These are phyloP conservation scores for Yarrowia divulgata DNA, from an alignment of 805 yeast genomes.

Conservation along the genomic window DNA sequence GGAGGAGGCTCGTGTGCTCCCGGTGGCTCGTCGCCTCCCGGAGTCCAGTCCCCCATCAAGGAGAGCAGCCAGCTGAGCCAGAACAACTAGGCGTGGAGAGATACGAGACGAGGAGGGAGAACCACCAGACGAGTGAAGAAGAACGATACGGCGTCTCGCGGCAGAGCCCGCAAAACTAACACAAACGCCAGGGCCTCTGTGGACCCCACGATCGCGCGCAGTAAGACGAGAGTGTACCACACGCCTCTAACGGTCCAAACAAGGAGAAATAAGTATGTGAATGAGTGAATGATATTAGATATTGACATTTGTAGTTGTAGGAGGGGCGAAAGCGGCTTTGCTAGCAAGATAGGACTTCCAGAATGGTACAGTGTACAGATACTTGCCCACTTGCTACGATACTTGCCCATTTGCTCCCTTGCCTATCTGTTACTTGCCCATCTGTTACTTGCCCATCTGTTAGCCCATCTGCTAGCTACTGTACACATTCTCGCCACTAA, in stretches of 20 bases:
- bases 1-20: slow-evolving; percentile 24
- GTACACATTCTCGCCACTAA: too few relatives aligned
- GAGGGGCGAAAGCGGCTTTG: too few relatives aligned
- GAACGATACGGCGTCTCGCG: slow-evolving; percentile 31
- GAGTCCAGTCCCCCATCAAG: slow-evolving; percentile 33
- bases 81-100: slow-evolving; percentile 15
- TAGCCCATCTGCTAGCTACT: too few relatives aligned
- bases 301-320: neutral
- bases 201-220: slow-evolving; percentile 7
- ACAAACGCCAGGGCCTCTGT: slow-evolving; percentile 28
- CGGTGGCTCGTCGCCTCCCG: slow-evolving; percentile 28
- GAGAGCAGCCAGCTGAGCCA: slow-evolving; percentile 39
- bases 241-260: slow-evolving; percentile 32
- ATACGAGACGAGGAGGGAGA: neutral
- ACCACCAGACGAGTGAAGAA: neutral
- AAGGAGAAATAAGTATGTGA: slow-evolving; percentile 30
- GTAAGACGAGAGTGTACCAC: slow-evolving; percentile 5
- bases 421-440: too few relatives aligned
- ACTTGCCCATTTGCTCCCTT: too few relatives aligned
- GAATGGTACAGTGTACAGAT: too few relatives aligned
- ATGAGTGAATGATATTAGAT: slow-evolving; percentile 36
- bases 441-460: too few relatives aligned
- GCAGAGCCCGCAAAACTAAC: slow-evolving; percentile 37
- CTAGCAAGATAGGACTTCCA: too few relatives aligned
- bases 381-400: too few relatives aligned